Base-by-base conservation (phyloP, 2,329 filamentous ascomycete species). In the Ascochyta rabiei region DNA sequence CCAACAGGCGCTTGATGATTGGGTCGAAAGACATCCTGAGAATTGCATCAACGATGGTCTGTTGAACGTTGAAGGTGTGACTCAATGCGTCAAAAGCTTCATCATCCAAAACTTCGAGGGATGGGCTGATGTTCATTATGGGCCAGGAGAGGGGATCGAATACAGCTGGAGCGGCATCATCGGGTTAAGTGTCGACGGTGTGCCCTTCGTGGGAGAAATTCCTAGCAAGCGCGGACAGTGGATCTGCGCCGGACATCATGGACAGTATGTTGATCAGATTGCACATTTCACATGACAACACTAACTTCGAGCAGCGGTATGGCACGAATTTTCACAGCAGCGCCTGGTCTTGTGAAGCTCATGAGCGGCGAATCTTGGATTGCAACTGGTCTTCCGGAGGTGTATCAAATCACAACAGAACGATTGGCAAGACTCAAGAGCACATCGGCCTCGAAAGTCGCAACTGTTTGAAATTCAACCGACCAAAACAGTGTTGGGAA, bases 141-240 rank as follows among this genome's bases (percentile, higher is more conserved):
- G 66, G 9, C 68, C 70, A 3, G 70, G 64, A 3, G 67, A 69
- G 33, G 64, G 67, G 4, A 69, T 68, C 34, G 64, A 70, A 35
- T 68, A 70, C 37, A 68, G 62, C 42, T 71, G 68, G 69, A 69
- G 63, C 38, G 62, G 69, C 2, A 69, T 70, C 21, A 64, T 67
- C 16, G 64, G 65, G 0, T 18, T 68, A 33, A 70, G 66, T 40
- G 53, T 47, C 5, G 67, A 70, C 43, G 65, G 65, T 16, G 66
- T 69, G 12, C 66, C 65, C 1, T 69, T 68, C 33, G 57, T 70
- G 3, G 66, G 66, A 6, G 58, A 62, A 16, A 2, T 68, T 5
- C 65, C 65, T 30, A 65, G 49, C 4, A 67, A 67, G 43, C 34
- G 53, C 43, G 62, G 63, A 15, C 63, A 70, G 48, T 70, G 62